These are phyloP conservation scores for Tulasnella sp. DNA, from an alignment of 768 basidiomycete species.

Conservation along the genomic window DNA sequence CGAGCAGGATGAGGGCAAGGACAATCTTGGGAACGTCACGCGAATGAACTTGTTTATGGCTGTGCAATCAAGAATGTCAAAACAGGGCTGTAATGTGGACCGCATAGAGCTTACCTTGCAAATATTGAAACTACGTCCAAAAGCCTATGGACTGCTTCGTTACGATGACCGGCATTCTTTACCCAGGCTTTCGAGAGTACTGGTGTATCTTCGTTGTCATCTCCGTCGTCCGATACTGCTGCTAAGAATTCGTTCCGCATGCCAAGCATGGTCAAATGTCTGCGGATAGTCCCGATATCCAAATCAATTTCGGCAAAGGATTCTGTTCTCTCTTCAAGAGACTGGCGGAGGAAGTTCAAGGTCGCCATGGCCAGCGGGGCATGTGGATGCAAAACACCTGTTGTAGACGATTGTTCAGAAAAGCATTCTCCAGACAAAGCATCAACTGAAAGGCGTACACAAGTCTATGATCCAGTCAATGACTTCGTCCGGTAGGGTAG, in stretches of 20 bases:
- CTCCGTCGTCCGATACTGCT: not conserved
- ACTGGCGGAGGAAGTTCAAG: not conserved
- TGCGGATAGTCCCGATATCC: conserved; percentile 8
- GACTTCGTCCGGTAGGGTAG: not conserved
- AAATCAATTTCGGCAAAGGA: conserved; percentile 13
- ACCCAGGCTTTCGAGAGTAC: not conserved
- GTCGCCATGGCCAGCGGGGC: not conserved
- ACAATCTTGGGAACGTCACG: conserved; percentile 9
- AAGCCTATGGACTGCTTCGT: not conserved
- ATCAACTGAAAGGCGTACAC: not conserved
- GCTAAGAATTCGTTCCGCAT: not conserved
- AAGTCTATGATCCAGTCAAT: conserved; percentile 14
- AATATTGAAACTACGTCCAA: not conserved
- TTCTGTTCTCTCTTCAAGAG: not conserved
- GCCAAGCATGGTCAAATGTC: conserved; percentile 5
- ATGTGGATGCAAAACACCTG: conserved; percentile 9
- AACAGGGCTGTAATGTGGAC: not conserved
- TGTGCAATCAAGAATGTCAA: not conserved
- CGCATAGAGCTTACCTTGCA: not conserved
- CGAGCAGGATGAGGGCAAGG: conserved; percentile 8
- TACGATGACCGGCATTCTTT: not conserved
- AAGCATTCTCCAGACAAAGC: not conserved
- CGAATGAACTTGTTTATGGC: not conserved
- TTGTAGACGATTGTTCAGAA: not conserved
- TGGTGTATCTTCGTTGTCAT: not conserved